Conservation (phyloP, 2,329 filamentous ascomycete species). For the Claviceps spartinae region DNA sequence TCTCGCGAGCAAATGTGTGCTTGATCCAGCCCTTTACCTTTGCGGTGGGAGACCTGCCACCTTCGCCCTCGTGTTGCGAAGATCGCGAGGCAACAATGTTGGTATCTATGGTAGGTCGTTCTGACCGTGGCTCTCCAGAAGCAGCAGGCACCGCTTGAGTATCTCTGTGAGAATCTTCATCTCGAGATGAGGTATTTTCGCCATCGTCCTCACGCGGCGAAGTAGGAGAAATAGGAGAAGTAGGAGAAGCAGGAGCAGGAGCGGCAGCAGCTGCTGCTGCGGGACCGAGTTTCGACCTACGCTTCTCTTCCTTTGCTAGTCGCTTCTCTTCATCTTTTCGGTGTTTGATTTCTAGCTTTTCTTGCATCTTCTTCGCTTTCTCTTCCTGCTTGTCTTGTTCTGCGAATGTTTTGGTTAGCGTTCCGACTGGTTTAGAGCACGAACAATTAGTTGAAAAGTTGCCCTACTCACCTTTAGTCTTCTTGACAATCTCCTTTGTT, state of each 20-base stretch:
- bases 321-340: constrained; percentile 29
- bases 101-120: background rate
- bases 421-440: background rate
- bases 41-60: constrained; percentile 19
- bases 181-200: constrained; percentile 4
- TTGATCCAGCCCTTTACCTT: constrained; percentile 43
- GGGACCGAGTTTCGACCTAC: constrained; percentile 22
- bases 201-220: constrained; percentile 5
- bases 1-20: constrained; percentile 34
- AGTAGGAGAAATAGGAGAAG: background rate
- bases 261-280: background rate
- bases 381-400: constrained; percentile 32
- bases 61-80: constrained; percentile 7
- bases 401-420: constrained; percentile 13
- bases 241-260: constrained; percentile 1
- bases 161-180: constrained; percentile 5
- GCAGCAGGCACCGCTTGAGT: background rate
- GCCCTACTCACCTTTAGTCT: constrained; percentile 42
- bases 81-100: constrained; percentile 5
- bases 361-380: constrained; percentile 13
- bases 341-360: constrained; percentile 7
- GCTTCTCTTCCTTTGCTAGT: constrained; percentile 27
- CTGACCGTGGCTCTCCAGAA: background rate
- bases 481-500: constrained; percentile 37
- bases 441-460: too few relatives aligned